Base-by-base conservation (phyloP, 306 rosid genomes). In the Castanopsis chinensis region DNA sequence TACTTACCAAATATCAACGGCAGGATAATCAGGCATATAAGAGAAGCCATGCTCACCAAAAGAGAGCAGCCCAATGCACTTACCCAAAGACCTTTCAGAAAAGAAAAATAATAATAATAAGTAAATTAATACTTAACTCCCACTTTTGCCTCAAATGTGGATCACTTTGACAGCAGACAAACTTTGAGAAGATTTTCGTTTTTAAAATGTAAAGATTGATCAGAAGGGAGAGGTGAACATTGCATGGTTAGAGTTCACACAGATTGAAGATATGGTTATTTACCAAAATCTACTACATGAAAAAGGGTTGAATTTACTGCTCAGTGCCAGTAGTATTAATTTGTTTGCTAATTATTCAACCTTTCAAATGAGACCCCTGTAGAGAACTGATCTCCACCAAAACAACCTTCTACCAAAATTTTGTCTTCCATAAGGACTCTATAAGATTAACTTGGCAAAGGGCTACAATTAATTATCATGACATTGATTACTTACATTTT, bases 31-130 rank as follows among this genome's bases (percentile, higher is more conserved):
- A 94, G 83, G 91, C 99, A 94, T 69, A 87, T 82, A 73, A 94
- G 95, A 70, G 99, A 92, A 85, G 97, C 99, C 97, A 91, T 90
- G 91, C 99, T 94, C 80, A 94, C 97, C 81, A 94, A 90, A 87
- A 94, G 82, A 4, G 99, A 94, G 90, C 99, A 94, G 43, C 97
- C 97, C 91, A 94, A 30, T 5, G 99, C 96, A 83, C 80, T 87
- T 74, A 90, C 28, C 99, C 97, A 94, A 57, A 94, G 99, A 25
- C 94, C 99, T 95, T 68, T 21, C 37, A 30, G 11, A 11, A 67
- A 79, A 71, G 65, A 33, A 60, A 0, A 45, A 5, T 18, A 6
- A 14, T 7, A 12, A 76, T 12, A 25, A 32, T 32, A 54, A 32
- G 12, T 18, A 68, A 28, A 13, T 18, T 21, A 55, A 59, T 23